Evolutionary conservation across 345 rosid species (phyloP).

Genomic region (Dipteronia sinensis): DNA sequence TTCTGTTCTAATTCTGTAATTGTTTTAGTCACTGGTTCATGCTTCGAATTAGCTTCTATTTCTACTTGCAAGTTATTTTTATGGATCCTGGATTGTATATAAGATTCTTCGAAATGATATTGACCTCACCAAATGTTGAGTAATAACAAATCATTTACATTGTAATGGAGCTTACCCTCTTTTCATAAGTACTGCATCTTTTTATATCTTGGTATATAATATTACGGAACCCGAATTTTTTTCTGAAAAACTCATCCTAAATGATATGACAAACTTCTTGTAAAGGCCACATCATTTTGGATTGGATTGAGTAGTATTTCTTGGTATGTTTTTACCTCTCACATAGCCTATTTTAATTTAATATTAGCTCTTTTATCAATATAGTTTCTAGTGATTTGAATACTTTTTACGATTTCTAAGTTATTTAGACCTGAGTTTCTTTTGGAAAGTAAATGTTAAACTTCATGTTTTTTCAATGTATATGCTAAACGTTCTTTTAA

Average conservation of each 20-base stretch:
- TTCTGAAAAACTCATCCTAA: too few species aligned
- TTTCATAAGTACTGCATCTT: neutral
- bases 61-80: too few species aligned
- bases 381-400: neutral
- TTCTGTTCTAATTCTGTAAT: constrained; percentile 4
- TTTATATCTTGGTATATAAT: too few species aligned
- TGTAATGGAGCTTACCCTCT: too few species aligned
- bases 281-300: too few species aligned
- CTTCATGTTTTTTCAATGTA: neutral
- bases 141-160: neutral
- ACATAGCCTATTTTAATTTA: neutral
- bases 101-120: neutral
- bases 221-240: too few species aligned
- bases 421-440: neutral
- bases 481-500: neutral
- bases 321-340: neutral
- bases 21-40: neutral
- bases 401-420: neutral
- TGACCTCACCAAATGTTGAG: neutral
- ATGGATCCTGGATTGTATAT: neutral
- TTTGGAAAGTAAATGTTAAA: neutral
- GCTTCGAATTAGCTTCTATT: neutral
- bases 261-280: too few species aligned
- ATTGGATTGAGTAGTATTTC: neutral
- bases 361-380: neutral